Base-by-base conservation (phyloP, 768 basidiomycete species). In the Butyriboletus loyo region DNA sequence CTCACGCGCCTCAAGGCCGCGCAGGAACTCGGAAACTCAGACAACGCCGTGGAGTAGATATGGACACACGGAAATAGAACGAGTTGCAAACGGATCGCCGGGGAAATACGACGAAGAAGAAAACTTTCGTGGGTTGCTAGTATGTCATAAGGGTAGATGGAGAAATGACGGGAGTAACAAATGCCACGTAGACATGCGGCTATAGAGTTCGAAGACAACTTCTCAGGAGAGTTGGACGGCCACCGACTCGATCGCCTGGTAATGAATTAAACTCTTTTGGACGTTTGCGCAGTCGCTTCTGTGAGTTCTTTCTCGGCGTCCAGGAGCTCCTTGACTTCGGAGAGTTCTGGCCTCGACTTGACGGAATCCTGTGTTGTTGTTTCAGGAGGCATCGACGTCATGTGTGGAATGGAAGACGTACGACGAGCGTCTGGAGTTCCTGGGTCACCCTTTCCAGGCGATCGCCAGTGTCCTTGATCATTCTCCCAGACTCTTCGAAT, bases 401-500 rank as follows among this genome's bases (percentile, higher is more conserved):
- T 40, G 54, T 40, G 54, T 4, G 30, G 52, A 56, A 58, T 56
- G 63, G 58, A 56, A 58, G 50, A 82, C 89, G 56, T 66, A 94
- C 92, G 48, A 91, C 67, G 41, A 91, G 70, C 52, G 80, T 78
- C 57, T 77, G 73, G 53, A 94, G 75, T 50, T 88, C 87, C 50
- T 73, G 82, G 28, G 75, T 75, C 30, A 82, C 84, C 62, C 76
- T 80, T 42, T 75, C 80, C n/a, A 91, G 72, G 42, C 87, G 79
- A 49, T 67, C 76, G 50, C 74, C 72, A 21, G 85, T 78, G 64
- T 92, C 89, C 46, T 71, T 71, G 53, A 92, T 79, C 91, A 95
- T 91, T 76, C 83, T 90, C 55, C 81, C 73, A 38, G 86, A 85
- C 74, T 95, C 92, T 51, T 88, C 84, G 44, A 85, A 71, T 73